Conservation (phyloP, 2,329 filamentous ascomycete genomes). For the Corynespora cassiicola region DNA sequence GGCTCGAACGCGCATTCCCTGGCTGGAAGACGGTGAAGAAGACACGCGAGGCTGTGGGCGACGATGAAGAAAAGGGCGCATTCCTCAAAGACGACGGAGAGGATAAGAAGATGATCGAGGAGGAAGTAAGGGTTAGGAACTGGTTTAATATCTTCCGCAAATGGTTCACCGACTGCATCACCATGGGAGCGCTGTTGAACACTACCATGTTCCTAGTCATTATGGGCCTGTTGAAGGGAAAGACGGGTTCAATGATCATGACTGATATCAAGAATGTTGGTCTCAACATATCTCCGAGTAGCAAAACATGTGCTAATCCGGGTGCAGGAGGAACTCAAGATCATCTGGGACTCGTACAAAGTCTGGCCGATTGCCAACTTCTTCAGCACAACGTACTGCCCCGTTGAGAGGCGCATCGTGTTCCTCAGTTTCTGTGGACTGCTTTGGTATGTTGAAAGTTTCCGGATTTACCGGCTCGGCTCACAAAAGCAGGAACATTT, state of each 20-base stretch:
- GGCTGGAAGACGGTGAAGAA: slow-evolving; percentile 50
- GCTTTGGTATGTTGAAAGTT: too few species aligned
- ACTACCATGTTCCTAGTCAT: slow-evolving; percentile 69
- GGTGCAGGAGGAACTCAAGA: slow-evolving; percentile 37
- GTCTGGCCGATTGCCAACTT: slow-evolving; percentile 77
- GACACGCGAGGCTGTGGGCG: slow-evolving; percentile 15
- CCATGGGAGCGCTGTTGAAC: slow-evolving; percentile 69
- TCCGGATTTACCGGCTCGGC: too few species aligned
- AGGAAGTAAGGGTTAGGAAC: slow-evolving; percentile 38
- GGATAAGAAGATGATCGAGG: slow-evolving; percentile 29
- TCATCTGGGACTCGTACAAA: slow-evolving; percentile 68
- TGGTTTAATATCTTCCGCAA: slow-evolving; percentile 71
- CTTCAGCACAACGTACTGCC: slow-evolving; percentile 73
- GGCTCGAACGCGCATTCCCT: slow-evolving; percentile 77
- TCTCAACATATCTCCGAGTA: slow-evolving; percentile 38
- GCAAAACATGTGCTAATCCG: not conserved
- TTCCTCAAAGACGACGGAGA: slow-evolving; percentile 35
- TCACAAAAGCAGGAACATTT: too few species aligned
- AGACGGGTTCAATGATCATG: slow-evolving; percentile 35
- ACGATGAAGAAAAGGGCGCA: slow-evolving; percentile 36
- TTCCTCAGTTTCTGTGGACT: slow-evolving; percentile 76
- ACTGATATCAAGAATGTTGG: slow-evolving; percentile 47
- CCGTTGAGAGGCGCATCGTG: slow-evolving; percentile 72
- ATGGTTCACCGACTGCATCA: slow-evolving; percentile 70
- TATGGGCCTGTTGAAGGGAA: slow-evolving; percentile 59